A percentile compares a stretch with the other conserved stretches of the same genome.
phyloP scores from a whole-genome alignment of 2,329 filamentous ascomycete genomes.

The Xenoacremonium recifei region DNA sequence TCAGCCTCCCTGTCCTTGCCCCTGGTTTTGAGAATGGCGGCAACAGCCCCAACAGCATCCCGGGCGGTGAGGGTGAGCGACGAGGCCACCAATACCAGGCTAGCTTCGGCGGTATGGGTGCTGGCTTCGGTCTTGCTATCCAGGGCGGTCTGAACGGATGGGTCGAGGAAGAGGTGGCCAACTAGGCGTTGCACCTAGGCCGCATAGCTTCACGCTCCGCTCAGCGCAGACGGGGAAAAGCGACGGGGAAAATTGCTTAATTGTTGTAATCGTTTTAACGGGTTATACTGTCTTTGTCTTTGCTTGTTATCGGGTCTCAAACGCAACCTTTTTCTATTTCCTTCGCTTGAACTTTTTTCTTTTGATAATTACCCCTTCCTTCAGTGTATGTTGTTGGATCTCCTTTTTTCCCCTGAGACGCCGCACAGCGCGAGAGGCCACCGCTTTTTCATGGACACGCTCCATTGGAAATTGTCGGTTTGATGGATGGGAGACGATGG shows the following conservation, averaged over 20 bases:
- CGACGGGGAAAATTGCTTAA: conserved; percentile 35
- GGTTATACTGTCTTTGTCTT: conserved; percentile 24
- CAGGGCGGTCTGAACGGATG: conserved; percentile 65
- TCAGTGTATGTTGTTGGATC: conserved; percentile 30
- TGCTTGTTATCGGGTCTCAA: conserved; percentile 24
- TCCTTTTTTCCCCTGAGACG: conserved; percentile 17
- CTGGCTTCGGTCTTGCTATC: conserved; percentile 60
- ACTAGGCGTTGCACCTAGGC: conserved; percentile 38
- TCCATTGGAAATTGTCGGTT: no score
- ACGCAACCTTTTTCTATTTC: conserved; percentile 16
- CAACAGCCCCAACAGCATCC: conserved; percentile 48
- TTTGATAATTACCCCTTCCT: conserved; percentile 33
- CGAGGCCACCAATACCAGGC: conserved; percentile 66
- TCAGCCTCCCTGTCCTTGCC: conserved; percentile 76
- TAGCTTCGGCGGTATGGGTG: conserved; percentile 59
- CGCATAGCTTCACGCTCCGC: conserved; percentile 20
- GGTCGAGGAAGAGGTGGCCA: conserved; percentile 65
- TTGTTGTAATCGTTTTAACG: conserved; percentile 41
- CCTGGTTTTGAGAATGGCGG: conserved; percentile 62
- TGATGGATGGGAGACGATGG: conserved; percentile 13
- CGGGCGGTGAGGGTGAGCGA: conserved; percentile 51
- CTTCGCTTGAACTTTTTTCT: conserved; percentile 27
- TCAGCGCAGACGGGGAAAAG: conserved; percentile 17
- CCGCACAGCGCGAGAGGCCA: conserved; percentile 10
- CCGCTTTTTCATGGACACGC: no score